A percentile compares a stretch with the other conserved stretches of the same genome.
Evolutionary conservation across 1,284 basidiomycete species (phyloP).

Genomic region (Ceratobasidium sp.): DNA sequence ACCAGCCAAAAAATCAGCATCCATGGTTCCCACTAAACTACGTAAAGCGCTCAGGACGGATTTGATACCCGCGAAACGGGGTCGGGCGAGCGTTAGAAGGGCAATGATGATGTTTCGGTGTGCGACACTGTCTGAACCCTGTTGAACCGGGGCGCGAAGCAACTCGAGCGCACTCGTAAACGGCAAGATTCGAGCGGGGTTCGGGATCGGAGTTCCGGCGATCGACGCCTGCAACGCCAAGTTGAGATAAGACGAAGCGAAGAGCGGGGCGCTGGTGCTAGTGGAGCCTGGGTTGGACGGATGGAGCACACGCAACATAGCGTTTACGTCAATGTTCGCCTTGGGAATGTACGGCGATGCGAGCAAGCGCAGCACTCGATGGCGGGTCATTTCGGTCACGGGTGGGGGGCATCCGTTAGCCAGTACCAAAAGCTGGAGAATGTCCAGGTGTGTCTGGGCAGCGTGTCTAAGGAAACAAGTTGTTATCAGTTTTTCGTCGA

Average conservation of each 20-base stretch:
- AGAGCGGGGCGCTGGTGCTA: constrained; percentile 20
- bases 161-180: constrained; percentile 15
- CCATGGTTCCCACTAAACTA: constrained; percentile 16
- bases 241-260: constrained; percentile 22
- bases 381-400: constrained; percentile 67
- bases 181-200: constrained; percentile 11
- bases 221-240: constrained; percentile 16
- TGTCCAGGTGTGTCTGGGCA: constrained; percentile 59
- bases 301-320: constrained; percentile 20
- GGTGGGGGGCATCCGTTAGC: constrained; percentile 67
- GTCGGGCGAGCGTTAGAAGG: constrained; percentile 18
- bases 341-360: constrained; percentile 48
- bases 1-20: constrained; percentile 38
- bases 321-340: constrained; percentile 40
- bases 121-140: constrained; percentile 18
- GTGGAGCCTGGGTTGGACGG: constrained; percentile 4
- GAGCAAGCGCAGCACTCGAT: constrained; percentile 61
- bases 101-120: constrained; percentile 28
- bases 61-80: constrained; percentile 20
- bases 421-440: constrained; percentile 67
- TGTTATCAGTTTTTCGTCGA: background rate
- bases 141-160: constrained; percentile 28
- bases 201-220: constrained; percentile 25
- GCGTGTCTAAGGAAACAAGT: constrained; percentile 47
- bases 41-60: constrained; percentile 18